These are phyloP conservation scores for Lonicera japonica DNA, from an alignment of 129 eudicot genomes.

Conservation along the genomic window DNA sequence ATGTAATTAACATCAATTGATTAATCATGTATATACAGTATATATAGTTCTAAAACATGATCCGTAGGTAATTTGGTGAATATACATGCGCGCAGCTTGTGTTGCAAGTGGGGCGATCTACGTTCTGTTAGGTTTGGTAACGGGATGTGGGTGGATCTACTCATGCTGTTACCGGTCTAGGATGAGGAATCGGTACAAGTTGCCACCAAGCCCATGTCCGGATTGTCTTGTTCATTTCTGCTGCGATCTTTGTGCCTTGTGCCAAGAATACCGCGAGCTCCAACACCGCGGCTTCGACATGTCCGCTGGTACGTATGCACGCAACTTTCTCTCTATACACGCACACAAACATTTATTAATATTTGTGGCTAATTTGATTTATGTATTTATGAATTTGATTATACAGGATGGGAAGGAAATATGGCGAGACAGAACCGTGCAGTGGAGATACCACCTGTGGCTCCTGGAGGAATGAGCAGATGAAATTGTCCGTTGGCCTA, in stretches of 20 bases:
- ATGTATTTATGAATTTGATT: not conserved
- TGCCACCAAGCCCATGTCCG: conserved; percentile 34
- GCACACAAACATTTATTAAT: no score
- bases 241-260: conserved; percentile 49
- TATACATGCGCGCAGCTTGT: conserved; percentile 51
- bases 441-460: conserved; percentile 23
- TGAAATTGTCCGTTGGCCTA: no score
- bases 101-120: conserved; percentile 34
- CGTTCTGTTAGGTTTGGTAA: conserved; percentile 12
- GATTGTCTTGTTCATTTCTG: conserved; percentile 51
- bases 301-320: conserved; percentile 28
- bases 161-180: conserved; percentile 38
- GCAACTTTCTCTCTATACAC: not conserved
- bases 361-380: not conserved
- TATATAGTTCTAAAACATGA: no score
- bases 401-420: conserved; percentile 47
- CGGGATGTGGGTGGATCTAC: no score
- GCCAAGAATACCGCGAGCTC: conserved; percentile 75
- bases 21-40: no score
- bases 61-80: no score
- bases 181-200: conserved; percentile 38
- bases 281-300: conserved; percentile 49
- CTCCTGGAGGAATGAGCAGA: conserved; percentile 4
- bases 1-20: no score
- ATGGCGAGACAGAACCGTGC: conserved; percentile 28